A percentile compares a stretch with the other conserved stretches of the same genome.
These are phyloP conservation scores for Hordeum pubiflorum DNA, from an alignment of 202 grass and related monocot genomes.

Conservation along the genomic window DNA sequence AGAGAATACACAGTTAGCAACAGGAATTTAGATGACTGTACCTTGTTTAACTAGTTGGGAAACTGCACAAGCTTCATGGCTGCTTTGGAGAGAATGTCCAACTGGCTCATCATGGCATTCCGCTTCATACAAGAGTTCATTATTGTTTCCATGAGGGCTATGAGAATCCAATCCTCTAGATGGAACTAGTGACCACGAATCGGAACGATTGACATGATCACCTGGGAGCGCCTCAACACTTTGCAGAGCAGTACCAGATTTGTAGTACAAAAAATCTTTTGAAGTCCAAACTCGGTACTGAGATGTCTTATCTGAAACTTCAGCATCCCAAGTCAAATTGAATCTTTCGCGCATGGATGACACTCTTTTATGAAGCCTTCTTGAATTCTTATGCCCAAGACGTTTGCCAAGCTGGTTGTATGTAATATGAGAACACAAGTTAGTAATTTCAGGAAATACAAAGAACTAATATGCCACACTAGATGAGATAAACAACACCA, in stretches of 20 bases:
- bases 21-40: constrained; percentile 8
- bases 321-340: constrained; percentile 64
- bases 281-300: constrained; percentile 84
- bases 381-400: constrained; percentile 58
- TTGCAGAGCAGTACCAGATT: constrained; percentile 42
- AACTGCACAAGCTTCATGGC: constrained; percentile 23
- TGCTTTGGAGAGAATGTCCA: constrained; percentile 16
- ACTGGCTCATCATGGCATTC: constrained; percentile 28
- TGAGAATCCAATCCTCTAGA: constrained; percentile 24
- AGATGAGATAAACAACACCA: constrained; percentile 14
- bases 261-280: constrained; percentile 51
- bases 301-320: constrained; percentile 64
- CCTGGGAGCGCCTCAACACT: constrained; percentile 37
- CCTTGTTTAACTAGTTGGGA: constrained; percentile 32
- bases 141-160: constrained; percentile 15
- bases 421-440: constrained; percentile 31
- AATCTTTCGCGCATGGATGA: constrained; percentile 60
- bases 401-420: constrained; percentile 59
- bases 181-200: constrained; percentile 41
- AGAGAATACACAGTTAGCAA: constrained; percentile 16
- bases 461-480: constrained; percentile 24
- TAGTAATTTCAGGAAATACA: constrained; percentile 13
- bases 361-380: constrained; percentile 61
- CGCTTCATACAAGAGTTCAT: constrained; percentile 23
- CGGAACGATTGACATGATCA: constrained; percentile 24